phyloP scores from a whole-genome alignment of 352 stramenopile species.

The Phytophthora capsici region DNA sequence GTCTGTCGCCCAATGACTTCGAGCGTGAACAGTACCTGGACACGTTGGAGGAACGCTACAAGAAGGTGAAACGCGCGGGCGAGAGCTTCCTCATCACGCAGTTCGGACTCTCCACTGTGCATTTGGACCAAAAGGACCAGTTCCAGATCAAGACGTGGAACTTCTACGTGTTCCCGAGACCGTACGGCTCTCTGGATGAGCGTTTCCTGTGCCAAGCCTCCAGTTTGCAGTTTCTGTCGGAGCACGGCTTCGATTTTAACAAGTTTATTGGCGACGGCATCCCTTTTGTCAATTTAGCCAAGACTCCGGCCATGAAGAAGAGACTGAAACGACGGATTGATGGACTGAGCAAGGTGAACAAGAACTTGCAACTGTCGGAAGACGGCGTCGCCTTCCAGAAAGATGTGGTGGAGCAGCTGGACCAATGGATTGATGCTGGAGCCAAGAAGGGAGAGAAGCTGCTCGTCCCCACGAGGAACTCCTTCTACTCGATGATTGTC shows the following conservation, averaged over 20 bases:
- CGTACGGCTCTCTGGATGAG: slow-evolving; percentile 68
- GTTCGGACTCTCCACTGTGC: slow-evolving; percentile 81
- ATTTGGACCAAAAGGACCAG: slow-evolving; percentile 62
- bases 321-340: slow-evolving; percentile 64
- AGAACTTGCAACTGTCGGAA: slow-evolving; percentile 57
- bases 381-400: slow-evolving; percentile 55
- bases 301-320: slow-evolving; percentile 59
- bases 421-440: slow-evolving; percentile 56
- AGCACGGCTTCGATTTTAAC: slow-evolving; percentile 89
- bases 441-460: slow-evolving; percentile 65
- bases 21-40: slow-evolving; percentile 75
- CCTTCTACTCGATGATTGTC: slow-evolving; percentile 78
- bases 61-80: slow-evolving; percentile 72
- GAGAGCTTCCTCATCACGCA: slow-evolving; percentile 87
- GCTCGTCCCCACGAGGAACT: slow-evolving; percentile 62
- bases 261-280: slow-evolving; percentile 88
- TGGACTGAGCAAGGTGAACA: slow-evolving; percentile 62
- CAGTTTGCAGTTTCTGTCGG: slow-evolving; percentile 84
- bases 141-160: slow-evolving; percentile 85
- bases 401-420: slow-evolving; percentile 52
- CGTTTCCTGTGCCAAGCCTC: slow-evolving; percentile 83
- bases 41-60: slow-evolving; percentile 79
- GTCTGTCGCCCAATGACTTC: slow-evolving; percentile 69
- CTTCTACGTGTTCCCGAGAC: slow-evolving; percentile 85
- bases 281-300: slow-evolving; percentile 68